These are phyloP conservation scores for Dillenia suffruticosa DNA, from an alignment of 164 flowering plant genomes.

Conservation along the genomic window DNA sequence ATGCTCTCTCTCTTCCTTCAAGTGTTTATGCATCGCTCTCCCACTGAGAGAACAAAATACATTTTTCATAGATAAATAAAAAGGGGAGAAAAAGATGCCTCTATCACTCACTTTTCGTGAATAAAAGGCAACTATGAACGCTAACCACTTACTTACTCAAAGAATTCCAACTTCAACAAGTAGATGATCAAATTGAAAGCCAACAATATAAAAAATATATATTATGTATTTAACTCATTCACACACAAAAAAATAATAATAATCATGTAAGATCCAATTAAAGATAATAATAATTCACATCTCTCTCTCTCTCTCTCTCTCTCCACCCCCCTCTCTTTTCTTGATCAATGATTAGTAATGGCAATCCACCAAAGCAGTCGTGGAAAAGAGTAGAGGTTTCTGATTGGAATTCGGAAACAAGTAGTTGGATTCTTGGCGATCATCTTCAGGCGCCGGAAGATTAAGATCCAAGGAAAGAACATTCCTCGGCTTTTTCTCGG, in stretches of 20 bases:
- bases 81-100: conserved; percentile 22
- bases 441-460: conserved; percentile 78
- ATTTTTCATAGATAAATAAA: not conserved
- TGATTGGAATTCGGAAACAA: conserved; percentile 25
- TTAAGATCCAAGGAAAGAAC: conserved; percentile 65
- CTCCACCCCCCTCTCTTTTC: not conserved
- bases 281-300: conserved; percentile 7
- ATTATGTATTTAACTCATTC: too few relatives aligned
- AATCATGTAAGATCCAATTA: not conserved
- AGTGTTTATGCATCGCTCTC: conserved; percentile 11
- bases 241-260: not conserved
- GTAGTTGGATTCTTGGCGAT: conserved; percentile 29
- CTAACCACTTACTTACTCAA: conserved; percentile 50
- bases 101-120: conserved; percentile 48
- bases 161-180: conserved; percentile 27
- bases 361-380: conserved; percentile 60
- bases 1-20: not conserved
- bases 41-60: not conserved
- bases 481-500: conserved; percentile 22
- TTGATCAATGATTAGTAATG: conserved; percentile 21
- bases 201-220: not conserved
- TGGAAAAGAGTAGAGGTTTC: conserved; percentile 43
- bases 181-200: conserved; percentile 10
- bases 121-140: conserved; percentile 47
- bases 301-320: not conserved